Evolutionary conservation across 2,329 filamentous ascomycete genomes (phyloP).

Genomic region (Leptographium lundbergii): DNA sequence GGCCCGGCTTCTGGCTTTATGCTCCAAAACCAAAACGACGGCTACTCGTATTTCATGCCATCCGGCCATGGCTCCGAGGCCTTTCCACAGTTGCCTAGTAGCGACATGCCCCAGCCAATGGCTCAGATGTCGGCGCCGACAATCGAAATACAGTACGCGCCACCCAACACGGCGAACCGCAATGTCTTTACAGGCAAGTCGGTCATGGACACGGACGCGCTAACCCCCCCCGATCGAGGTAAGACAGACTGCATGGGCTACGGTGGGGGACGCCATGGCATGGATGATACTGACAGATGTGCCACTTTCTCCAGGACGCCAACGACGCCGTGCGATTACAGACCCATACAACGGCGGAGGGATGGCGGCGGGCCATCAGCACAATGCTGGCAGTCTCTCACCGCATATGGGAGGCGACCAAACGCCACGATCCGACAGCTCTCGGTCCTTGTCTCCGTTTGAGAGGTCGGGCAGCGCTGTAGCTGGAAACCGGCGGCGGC

Average conservation of each 20-base stretch:
- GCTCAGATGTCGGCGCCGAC: conserved; percentile 80
- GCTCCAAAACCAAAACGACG: conserved; percentile 26
- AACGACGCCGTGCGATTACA: conserved; percentile 43
- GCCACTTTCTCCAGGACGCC: conserved; percentile 26
- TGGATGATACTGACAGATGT: background rate
- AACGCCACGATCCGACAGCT: conserved; percentile 27
- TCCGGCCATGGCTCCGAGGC: conserved; percentile 31
- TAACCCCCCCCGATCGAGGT: conserved; percentile 70
- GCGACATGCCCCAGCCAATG: conserved; percentile 50
- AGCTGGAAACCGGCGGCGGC: conserved; percentile 37
- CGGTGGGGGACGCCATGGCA: background rate
- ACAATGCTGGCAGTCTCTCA: conserved; percentile 26
- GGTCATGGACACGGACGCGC: conserved; percentile 59
- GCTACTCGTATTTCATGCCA: conserved; percentile 30
- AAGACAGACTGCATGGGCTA: conserved; percentile 15
- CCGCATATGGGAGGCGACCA: conserved; percentile 36
- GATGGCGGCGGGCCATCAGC: conserved; percentile 24
- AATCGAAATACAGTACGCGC: conserved; percentile 88
- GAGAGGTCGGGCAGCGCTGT: conserved; percentile 38
- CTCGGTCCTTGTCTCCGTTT: conserved; percentile 46
- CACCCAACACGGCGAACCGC: conserved; percentile 48
- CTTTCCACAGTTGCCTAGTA: conserved; percentile 38
- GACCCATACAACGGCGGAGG: conserved; percentile 44
- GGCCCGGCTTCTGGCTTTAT: conserved; percentile 30
- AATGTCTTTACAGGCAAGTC: conserved; percentile 54